Conservation (phyloP, 208 protist genomes). For the Spironucleus salmonicida region DNA sequence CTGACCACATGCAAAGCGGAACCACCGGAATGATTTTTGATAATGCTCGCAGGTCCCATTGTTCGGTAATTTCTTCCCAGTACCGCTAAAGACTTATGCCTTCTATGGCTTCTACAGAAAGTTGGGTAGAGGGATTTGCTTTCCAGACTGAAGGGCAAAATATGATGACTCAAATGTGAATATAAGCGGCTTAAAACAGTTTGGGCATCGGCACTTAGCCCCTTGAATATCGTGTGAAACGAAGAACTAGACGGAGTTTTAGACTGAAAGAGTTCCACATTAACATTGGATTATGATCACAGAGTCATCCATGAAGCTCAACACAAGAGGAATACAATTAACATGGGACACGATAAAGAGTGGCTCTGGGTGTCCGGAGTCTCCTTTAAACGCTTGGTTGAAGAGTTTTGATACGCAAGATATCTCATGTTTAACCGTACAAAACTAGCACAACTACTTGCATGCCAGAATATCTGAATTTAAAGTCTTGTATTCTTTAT, state of each 20-base stretch:
- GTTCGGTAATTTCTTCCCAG: not conserved
- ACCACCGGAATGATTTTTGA: not conserved
- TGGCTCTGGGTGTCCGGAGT: too few species aligned
- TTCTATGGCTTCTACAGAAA: not conserved
- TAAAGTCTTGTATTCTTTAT: too few species aligned
- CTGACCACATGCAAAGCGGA: constrained; percentile 6
- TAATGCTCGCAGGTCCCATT: not conserved
- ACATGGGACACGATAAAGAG: not conserved
- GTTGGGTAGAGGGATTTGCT: not conserved
- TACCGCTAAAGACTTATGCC: not conserved
- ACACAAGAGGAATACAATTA: not conserved
- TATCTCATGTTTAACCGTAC: too few species aligned
- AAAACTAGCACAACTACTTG: too few species aligned
- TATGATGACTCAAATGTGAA: not conserved
- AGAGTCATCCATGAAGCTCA: too few species aligned
- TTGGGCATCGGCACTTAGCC: not conserved
- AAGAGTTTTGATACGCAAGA: too few species aligned
- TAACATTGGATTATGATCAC: not conserved
- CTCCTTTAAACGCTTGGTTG: too few species aligned
- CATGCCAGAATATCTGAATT: too few species aligned
- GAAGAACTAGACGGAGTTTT: not conserved
- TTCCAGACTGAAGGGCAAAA: constrained; percentile 1
- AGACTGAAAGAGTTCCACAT: not conserved
- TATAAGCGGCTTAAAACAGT: not conserved
- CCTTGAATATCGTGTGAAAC: not conserved